phyloP scores from a whole-genome alignment of 345 rosid genomes.

The Chamaenerion angustifolium region DNA sequence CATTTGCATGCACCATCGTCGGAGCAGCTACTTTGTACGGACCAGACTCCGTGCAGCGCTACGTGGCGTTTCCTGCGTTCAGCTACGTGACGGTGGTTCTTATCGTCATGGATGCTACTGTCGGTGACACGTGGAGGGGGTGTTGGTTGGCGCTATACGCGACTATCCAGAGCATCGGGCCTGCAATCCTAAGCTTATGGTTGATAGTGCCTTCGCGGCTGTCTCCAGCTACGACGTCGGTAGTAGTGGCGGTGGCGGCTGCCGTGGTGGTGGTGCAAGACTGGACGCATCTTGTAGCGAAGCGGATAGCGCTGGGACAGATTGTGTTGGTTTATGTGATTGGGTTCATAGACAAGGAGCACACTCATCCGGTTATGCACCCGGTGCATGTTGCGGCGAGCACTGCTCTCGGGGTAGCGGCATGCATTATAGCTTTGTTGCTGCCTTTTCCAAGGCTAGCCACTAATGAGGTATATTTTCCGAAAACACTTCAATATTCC shows the following conservation, averaged over 20 bases:
- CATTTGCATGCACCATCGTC: slow-evolving; percentile 66
- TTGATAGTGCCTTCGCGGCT: slow-evolving; percentile 58
- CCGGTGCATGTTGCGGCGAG: slow-evolving; percentile 66
- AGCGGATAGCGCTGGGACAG: slow-evolving; percentile 75
- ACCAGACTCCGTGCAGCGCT: slow-evolving; percentile 28
- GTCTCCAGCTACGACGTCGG: slow-evolving; percentile 27
- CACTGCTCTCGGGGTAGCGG: slow-evolving; percentile 64
- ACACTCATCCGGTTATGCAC: slow-evolving; percentile 46
- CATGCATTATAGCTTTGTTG: slow-evolving; percentile 55
- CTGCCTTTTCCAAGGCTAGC: slow-evolving; percentile 75
- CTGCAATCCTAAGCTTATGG: slow-evolving; percentile 50
- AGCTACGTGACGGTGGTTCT: slow-evolving; percentile 61
- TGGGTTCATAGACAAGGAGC: slow-evolving; percentile 39
- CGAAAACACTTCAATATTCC: no score
- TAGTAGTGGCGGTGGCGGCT: slow-evolving; percentile 48
- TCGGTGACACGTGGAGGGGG: slow-evolving; percentile 55
- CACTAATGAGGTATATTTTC: slow-evolving; percentile 35
- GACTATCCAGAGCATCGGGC: slow-evolving; percentile 52
- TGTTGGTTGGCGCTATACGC: slow-evolving; percentile 77
- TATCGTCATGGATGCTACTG: slow-evolving; percentile 51
- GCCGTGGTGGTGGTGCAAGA: slow-evolving; percentile 48
- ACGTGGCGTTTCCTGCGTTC: slow-evolving; percentile 60
- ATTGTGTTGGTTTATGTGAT: slow-evolving; percentile 53
- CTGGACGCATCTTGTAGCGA: slow-evolving; percentile 45
- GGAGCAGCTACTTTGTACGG: slow-evolving; percentile 59